A percentile compares a stretch with the other conserved stretches of the same genome.
phyloP scores from a whole-genome alignment of 78 protist genomes.

The Emiliania huxleyi region DNA sequence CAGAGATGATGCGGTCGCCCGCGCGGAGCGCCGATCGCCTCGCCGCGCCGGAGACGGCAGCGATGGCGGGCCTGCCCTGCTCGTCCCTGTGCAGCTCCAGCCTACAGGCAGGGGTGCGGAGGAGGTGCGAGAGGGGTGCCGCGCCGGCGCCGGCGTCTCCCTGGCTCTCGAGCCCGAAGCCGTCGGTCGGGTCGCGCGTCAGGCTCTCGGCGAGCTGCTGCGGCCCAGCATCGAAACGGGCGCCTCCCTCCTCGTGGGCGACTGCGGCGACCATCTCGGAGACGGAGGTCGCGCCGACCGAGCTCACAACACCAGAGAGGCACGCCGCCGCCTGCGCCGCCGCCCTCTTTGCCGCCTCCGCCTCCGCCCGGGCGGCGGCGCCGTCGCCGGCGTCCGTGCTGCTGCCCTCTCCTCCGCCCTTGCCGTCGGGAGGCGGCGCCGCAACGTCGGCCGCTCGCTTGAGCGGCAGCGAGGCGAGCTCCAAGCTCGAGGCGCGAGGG shows the following conservation, averaged over 20 bases:
- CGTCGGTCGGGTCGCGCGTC: background rate
- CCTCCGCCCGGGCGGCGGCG: background rate
- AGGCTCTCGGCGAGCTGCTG: background rate
- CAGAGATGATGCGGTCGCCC: background rate
- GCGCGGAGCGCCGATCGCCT: background rate
- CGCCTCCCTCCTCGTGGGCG: background rate
- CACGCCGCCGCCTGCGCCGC: too few relatives aligned
- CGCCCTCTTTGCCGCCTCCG: background rate
- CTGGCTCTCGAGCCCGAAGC: too few relatives aligned
- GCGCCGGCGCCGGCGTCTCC: too few relatives aligned
- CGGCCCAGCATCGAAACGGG: background rate
- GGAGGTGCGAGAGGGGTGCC: too few relatives aligned
- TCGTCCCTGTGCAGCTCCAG: background rate
- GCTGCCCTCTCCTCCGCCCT: background rate
- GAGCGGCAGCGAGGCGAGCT: background rate
- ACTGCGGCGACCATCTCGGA: background rate
- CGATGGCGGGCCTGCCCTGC: background rate
- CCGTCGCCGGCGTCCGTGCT: background rate
- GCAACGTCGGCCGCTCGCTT: background rate
- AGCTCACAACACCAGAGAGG: background rate
- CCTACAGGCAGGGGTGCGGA: too few relatives aligned
- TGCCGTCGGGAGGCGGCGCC: background rate
- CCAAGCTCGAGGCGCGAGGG: background rate
- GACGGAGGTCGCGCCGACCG: background rate
- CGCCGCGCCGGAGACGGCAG: background rate